Conservation (phyloP, 345 rosid genomes). For the Firmiana major region DNA sequence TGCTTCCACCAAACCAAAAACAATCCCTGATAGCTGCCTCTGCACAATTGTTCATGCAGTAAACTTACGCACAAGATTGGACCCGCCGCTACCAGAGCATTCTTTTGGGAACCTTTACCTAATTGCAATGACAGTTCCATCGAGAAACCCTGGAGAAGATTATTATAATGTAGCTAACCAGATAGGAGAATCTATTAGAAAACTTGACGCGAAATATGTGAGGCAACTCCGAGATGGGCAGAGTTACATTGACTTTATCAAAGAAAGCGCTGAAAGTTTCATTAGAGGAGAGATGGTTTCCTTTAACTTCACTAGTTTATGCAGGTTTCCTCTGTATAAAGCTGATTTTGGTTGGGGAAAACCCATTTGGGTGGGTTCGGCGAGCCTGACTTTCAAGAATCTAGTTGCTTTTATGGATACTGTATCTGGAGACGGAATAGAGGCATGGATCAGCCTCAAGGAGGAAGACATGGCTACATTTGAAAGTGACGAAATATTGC, state of each 20-base stretch:
- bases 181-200: background rate
- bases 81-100: background rate
- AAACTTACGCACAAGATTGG: background rate
- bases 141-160: background rate
- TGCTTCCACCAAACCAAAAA: background rate
- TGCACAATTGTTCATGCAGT: background rate
- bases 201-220: background rate
- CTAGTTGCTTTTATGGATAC: conserved; percentile 10
- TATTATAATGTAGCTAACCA: background rate
- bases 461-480: conserved; percentile 6
- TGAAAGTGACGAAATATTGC: background rate
- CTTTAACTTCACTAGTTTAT: conserved; percentile 2
- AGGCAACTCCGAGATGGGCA: background rate
- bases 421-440: background rate
- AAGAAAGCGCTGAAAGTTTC: background rate
- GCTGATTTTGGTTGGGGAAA: conserved; percentile 7
- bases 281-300: background rate
- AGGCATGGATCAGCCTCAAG: background rate
- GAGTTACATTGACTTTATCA: background rate
- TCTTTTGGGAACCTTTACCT: background rate
- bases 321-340: background rate
- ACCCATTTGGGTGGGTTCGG: background rate
- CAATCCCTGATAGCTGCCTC: background rate
- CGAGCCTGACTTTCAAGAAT: background rate
- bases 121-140: background rate